phyloP scores from a whole-genome alignment of 2,329 filamentous ascomycete species.

The Aspergillus quadrilineatus region DNA sequence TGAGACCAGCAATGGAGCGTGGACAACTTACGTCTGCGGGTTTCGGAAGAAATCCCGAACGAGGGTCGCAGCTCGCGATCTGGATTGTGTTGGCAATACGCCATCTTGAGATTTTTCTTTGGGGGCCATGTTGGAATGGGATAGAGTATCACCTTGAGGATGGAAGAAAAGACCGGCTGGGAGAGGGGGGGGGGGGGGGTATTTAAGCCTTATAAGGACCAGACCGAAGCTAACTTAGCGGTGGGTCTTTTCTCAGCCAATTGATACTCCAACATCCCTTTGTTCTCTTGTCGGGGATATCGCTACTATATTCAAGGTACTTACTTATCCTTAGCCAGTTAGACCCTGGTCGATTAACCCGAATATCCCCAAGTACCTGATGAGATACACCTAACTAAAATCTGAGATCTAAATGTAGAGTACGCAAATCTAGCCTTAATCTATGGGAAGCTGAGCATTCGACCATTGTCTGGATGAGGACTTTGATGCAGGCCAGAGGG shows the following conservation, averaged over 20 bases:
- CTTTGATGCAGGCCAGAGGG: background rate
- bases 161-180: background rate
- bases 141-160: constrained; percentile 1
- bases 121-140: background rate
- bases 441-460: background rate
- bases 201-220: constrained; percentile 1
- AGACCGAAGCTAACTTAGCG: constrained; percentile 1
- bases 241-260: constrained; percentile 2
- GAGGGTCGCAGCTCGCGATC: constrained; percentile 1
- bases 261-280: background rate
- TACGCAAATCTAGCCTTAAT: background rate
- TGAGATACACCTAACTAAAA: background rate
- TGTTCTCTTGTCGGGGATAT: background rate
- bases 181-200: background rate
- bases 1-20: constrained; percentile 1
- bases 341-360: background rate
- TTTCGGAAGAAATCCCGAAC: constrained; percentile 2
- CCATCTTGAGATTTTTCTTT: constrained; percentile 1
- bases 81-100: constrained; percentile 1
- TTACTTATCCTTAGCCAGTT: background rate
- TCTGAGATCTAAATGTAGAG: background rate
- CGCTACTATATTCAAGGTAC: background rate
- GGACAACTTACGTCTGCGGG: constrained; percentile 1
- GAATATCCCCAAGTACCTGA: background rate
- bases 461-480: background rate